Evolutionary conservation across 2,329 filamentous ascomycete species (phyloP), one percentile per base, ranked within the genome.

Genomic region (Fusarium aywerte): DNA sequence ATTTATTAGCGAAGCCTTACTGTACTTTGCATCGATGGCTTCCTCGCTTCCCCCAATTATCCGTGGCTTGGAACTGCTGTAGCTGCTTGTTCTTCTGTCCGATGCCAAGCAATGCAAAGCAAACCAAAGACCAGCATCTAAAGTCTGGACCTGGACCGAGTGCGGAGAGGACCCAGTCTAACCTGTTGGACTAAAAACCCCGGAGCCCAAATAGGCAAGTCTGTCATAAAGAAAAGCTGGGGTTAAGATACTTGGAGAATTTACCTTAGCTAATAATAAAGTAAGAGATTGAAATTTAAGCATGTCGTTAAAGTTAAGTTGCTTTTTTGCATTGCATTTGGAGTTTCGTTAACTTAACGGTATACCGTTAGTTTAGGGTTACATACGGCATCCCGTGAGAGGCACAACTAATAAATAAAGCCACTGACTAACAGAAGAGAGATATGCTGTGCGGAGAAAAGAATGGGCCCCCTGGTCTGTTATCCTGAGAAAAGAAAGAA

Each of bases 181-280:
- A 21, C 54, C 11, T 27, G 27, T 27, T 27, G 25, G 25, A 43
- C 47, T n/a, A n/a, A 32, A 29, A 36, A 16, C 16, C 27, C 33
- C 16, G 31, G 32, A 35, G 20, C 53, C 31, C 16, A 23, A 45
- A 45, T 12, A 61, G 58, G 58, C 42, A 60, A 61, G 55, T 60
- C 32, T 36, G 33, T 63, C 45, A n/a, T n/a, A n/a, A 23, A 42
- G 13, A 18, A 27, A 33, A 31, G n/a, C 43, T 53, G 47, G 55
- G 60, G 47, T 61, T 32, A 20, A 9, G 29, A 16, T 23, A 51
- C 7, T 67, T 68, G 60, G 65, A 25, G 65, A 53, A 65, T 68
- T 49, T 21, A 20, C n/a, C 32, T 49, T 68, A 68, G 65, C 65
- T 68, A 68, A 68, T 65, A 54, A 68, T 68, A 68, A 62, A 56